Conservation (phyloP, 2,329 filamentous ascomycete species). For the Colletotrichum limetticola region DNA sequence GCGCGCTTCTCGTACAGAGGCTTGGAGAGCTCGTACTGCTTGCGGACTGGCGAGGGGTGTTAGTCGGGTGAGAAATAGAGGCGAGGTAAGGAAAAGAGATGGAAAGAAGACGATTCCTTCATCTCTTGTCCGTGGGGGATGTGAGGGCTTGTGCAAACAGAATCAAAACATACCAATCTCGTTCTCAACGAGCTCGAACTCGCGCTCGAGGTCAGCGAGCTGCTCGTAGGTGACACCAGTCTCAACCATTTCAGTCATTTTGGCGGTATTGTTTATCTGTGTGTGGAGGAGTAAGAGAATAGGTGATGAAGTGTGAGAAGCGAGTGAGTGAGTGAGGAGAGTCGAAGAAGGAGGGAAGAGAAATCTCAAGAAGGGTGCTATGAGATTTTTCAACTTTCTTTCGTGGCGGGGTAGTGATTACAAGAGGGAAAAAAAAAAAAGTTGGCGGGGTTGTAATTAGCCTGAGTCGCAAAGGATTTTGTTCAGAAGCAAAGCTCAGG, state of each 20-base stretch:
- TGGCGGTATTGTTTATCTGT: constrained; percentile 21
- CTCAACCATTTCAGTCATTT: constrained; percentile 47
- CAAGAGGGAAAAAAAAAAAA: background rate
- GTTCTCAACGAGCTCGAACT: constrained; percentile 85
- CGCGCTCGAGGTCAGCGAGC: constrained; percentile 81
- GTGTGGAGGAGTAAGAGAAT: background rate
- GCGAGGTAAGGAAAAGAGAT: background rate
- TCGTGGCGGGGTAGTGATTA: constrained; percentile 20
- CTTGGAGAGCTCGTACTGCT: constrained; percentile 74
- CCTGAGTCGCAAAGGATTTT: constrained; percentile 33
- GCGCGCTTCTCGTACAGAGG: constrained; percentile 83
- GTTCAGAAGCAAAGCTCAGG: constrained; percentile 25
- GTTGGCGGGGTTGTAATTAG: constrained; percentile 21
- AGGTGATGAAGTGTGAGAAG: background rate
- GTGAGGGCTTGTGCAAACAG: background rate
- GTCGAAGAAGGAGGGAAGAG: too few species aligned
- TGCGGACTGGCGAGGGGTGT: constrained; percentile 67
- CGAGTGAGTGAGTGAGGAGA: background rate
- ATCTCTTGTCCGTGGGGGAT: too few species aligned
- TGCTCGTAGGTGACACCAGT: constrained; percentile 75
- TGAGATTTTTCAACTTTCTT: constrained; percentile 2
- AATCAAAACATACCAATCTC: constrained; percentile 76
- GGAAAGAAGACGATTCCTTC: background rate
- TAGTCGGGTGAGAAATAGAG: background rate
- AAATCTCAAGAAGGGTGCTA: background rate